phyloP scores from a whole-genome alignment of 768 basidiomycete species.

The Hortiboletus campestris region DNA sequence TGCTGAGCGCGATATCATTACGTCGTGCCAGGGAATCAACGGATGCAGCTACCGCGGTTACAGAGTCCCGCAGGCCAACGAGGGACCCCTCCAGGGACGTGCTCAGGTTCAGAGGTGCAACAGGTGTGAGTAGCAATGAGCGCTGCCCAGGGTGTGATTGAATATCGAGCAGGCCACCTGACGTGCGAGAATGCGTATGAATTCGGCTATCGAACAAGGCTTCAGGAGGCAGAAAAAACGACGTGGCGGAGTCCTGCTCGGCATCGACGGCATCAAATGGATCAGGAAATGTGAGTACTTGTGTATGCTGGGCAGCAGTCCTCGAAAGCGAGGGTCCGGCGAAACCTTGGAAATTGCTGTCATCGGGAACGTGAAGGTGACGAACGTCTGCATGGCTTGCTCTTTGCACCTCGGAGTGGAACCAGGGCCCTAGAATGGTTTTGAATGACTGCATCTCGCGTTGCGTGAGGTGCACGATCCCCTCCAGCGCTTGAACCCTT shows the following conservation, averaged over 20 bases:
- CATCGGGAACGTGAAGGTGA: slow-evolving; percentile 10
- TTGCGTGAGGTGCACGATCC: slow-evolving; percentile 46
- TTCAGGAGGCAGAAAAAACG: slow-evolving; percentile 29
- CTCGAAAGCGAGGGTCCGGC: slow-evolving; percentile 22
- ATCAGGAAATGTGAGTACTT: slow-evolving; percentile 13
- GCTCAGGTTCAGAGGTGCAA: slow-evolving; percentile 63
- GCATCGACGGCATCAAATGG: slow-evolving; percentile 17
- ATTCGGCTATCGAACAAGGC: slow-evolving; percentile 21
- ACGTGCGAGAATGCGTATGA: slow-evolving; percentile 14
- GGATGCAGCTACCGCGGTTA: slow-evolving; percentile 57
- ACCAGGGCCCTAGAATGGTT: slow-evolving; percentile 68
- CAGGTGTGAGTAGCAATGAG: slow-evolving; percentile 33
- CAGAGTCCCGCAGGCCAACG: slow-evolving; percentile 53
- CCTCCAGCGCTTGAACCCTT: slow-evolving; percentile 59
- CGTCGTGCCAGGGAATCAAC: slow-evolving; percentile 61
- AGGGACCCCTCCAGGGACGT: slow-evolving; percentile 66
- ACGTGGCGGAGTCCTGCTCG: slow-evolving; percentile 26
- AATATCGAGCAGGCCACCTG: slow-evolving; percentile 20
- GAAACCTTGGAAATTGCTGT: slow-evolving; percentile 6
- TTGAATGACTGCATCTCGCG: slow-evolving; percentile 58
- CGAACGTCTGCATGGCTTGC: slow-evolving; percentile 14
- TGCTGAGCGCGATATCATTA: slow-evolving; percentile 63
- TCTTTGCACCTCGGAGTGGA: slow-evolving; percentile 36
- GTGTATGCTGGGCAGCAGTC: slow-evolving; percentile 10
- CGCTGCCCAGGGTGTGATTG: slow-evolving; percentile 22